Evolutionary conservation across 2,329 filamentous ascomycete genomes (phyloP), one percentile per base, ranked within the genome.

Genomic region (Stemphylium vesicarium): DNA sequence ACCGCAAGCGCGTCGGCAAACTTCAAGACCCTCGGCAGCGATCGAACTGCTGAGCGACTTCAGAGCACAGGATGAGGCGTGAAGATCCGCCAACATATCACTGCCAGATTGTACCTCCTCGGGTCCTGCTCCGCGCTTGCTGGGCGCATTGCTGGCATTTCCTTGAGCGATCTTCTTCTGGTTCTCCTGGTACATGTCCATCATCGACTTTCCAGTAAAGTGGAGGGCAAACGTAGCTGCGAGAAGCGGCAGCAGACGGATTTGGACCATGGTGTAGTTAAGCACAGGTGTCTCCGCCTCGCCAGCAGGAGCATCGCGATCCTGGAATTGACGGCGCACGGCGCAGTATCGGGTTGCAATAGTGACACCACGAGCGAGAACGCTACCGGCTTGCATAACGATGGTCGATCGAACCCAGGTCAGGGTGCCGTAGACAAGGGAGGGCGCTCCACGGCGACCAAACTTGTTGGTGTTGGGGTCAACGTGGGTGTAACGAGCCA

Each of bases 201-300:
- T 89, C 89, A 92, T 92, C 33, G 84, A 84, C 51, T 87, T 85
- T 29, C 90, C 89, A 16, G 90, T 92, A 70, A 92, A 92, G 74
- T 91, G 88, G 11, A 92, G 80, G n/a, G 90, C 89, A 61, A 89
- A 92, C 1, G 88, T 89, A 2, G 89, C 84, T 0, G 89, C 89
- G 8, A 93, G 79, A 3, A 92, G 80, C 1, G 90, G 88, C 18
- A 92, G 78, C 2, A 92, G 79, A 42, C 90, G 84, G 67, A 89
- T 84, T 72, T 92, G 89, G 7, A 92, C 89, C 85, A 91, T 92
- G 59, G 88, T 90, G 76, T 92, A 92, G 79, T 92, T 89, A 24
- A 92, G 79, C 1, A 92, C 90, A 65, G 88, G 87, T 70, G 87
- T 91, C 78, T 92, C 90, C 4, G 84, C 85, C 57, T 82, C 79